Percentiles rank a stretch among this genome's conserved stretches.
Evolutionary conservation across 2,329 filamentous ascomycete genomes (phyloP).

Genomic region (Colletotrichum lini): DNA sequence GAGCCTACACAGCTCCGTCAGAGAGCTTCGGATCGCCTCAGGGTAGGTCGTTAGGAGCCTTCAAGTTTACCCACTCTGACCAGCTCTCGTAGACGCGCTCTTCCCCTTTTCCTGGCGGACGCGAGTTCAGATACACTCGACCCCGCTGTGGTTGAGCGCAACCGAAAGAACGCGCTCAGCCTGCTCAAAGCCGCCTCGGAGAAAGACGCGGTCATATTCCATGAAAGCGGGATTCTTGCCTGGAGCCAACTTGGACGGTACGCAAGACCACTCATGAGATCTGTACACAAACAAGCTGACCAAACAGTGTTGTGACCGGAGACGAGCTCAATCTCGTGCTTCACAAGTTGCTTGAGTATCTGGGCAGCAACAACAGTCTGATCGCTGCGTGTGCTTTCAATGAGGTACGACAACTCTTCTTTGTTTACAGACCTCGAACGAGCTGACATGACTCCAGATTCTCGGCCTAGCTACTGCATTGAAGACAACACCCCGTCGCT

Average conservation of each 20-base stretch:
- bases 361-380: slow-evolving; percentile 86
- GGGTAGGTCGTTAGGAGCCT: slow-evolving; percentile 63
- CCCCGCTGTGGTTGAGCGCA: slow-evolving; percentile 66
- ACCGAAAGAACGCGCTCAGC: slow-evolving; percentile 79
- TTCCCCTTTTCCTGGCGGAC: slow-evolving; percentile 75
- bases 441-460: slow-evolving; percentile 56
- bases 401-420: slow-evolving; percentile 67
- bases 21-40: slow-evolving; percentile 87
- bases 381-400: slow-evolving; percentile 86
- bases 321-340: slow-evolving; percentile 90
- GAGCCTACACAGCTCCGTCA: slow-evolving; percentile 84
- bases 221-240: slow-evolving; percentile 88
- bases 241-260: slow-evolving; percentile 87
- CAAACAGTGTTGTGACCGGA: slow-evolving; percentile 75
- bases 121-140: slow-evolving; percentile 50
- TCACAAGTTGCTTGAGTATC: slow-evolving; percentile 85
- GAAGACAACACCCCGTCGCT: slow-evolving; percentile 72
- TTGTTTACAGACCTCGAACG: slow-evolving; percentile 6
- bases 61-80: slow-evolving; percentile 42
- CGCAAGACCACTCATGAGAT: slow-evolving; percentile 43
- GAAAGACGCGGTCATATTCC: slow-evolving; percentile 75
- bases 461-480: slow-evolving; percentile 78
- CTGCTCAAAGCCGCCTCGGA: slow-evolving; percentile 81
- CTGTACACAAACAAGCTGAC: slow-evolving; percentile 21
- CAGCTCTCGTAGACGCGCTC: slow-evolving; percentile 64